Base-by-base conservation (phyloP, 768 basidiomycete species). In the Amanita jacksonii region DNA sequence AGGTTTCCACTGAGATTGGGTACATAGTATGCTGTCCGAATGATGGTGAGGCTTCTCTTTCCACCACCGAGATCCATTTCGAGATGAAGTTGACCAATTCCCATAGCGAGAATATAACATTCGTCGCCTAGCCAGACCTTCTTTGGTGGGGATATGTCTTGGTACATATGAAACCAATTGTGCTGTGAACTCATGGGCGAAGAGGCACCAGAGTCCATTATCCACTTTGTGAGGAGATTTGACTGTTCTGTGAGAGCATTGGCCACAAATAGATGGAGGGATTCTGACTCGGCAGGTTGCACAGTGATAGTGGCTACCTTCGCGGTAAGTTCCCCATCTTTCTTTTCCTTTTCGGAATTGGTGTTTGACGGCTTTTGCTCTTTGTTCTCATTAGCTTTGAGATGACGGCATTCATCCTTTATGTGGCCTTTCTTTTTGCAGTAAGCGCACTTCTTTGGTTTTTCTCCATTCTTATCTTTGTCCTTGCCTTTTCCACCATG, bases 381-480 rank as follows among this genome's bases (percentile, higher is more conserved):
- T 35, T 36, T 39, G 12, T 38, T n/a, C 3, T 36, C 16, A 19
- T 51, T 45, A 0, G 37, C 41, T 25, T 53, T 51, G 16, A 51
- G 36, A 19, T 48, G 49, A 5, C 48, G 5, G 28, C 52, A 54
- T 22, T 54, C 52, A 18, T 22, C 5, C 24, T 51, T 54, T 16
- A 43, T 40, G 39, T 54, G 52, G n/a, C 52, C 48, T 31, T 48
- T 48, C 46, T 51, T 51, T 22, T 48, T 46, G 32, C 52, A 54
- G 43, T 54, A 46, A 16, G 43, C 1, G 22, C 50, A 54, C n/a
- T 36, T 51, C 12, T 38, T 19, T 9, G 30, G n/a, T 35, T 43
- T 49, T 22, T 47, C 35, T 4, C 15, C 43, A 2, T 38, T 32
- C n/a, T 38, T 30, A 20, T 24, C 45, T 19, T 50, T 50, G 5